phyloP scores from a whole-genome alignment of 2,329 filamentous ascomycete genomes.

The Cordyceps militaris region DNA sequence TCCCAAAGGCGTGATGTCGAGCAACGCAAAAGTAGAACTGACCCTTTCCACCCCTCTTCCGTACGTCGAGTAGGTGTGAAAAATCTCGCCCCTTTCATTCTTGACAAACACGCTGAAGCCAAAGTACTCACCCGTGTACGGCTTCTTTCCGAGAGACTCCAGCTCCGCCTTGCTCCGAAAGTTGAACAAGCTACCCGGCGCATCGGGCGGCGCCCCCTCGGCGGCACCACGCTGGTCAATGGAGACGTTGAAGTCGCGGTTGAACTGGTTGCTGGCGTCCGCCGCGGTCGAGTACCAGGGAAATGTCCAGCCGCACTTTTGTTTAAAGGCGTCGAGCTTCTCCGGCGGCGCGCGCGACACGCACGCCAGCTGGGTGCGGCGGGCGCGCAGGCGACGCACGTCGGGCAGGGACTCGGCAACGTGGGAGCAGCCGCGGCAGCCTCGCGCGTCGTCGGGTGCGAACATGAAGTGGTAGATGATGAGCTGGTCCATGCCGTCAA shows the following conservation, averaged over 20 bases:
- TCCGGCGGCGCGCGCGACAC: constrained; percentile 32
- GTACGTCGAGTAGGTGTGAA: constrained; percentile 32
- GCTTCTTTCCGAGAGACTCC: constrained; percentile 22
- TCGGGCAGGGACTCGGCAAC: constrained; percentile 32
- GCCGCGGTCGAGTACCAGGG: constrained; percentile 31
- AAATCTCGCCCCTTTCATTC: constrained; percentile 22
- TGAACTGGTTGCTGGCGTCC: constrained; percentile 28
- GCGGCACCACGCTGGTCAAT: constrained; percentile 18
- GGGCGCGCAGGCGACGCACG: constrained; percentile 29
- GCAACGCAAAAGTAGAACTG: constrained; percentile 24
- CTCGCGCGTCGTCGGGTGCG: constrained; percentile 25
- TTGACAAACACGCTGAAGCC: constrained; percentile 31
- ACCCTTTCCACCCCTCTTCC: constrained; percentile 26
- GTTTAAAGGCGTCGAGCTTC: constrained; percentile 30
- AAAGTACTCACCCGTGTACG: constrained; percentile 27
- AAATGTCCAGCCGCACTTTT: constrained; percentile 33
- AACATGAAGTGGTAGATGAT: constrained; percentile 43
- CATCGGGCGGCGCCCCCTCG: constrained; percentile 15
- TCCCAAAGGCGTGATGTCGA: constrained; percentile 30
- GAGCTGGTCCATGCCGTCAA: constrained; percentile 28
- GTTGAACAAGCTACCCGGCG: constrained; percentile 21
- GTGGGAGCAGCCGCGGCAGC: constrained; percentile 33
- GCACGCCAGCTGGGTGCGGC: constrained; percentile 31
- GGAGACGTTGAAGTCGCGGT: constrained; percentile 33
- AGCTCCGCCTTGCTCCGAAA: constrained; percentile 21